These are phyloP conservation scores for Cutaneotrichosporon dermatis DNA, from an alignment of 1,284 basidiomycete species.

Conservation along the genomic window DNA sequence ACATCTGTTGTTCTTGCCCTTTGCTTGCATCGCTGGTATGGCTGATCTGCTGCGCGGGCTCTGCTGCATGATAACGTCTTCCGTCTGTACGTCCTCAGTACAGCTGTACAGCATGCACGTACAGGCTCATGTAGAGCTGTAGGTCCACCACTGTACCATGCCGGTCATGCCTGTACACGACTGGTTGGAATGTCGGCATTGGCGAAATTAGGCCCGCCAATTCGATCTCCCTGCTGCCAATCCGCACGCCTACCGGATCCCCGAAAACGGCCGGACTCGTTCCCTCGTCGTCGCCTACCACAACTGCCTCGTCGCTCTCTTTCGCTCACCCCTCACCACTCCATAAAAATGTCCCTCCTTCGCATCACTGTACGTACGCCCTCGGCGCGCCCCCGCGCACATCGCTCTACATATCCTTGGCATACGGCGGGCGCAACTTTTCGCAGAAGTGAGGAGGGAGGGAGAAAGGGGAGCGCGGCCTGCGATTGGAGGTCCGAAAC, in stretches of 20 bases:
- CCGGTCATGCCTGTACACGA: no score
- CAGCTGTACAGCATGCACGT: no score
- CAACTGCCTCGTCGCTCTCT: background rate
- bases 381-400: background rate
- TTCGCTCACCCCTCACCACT: conserved; percentile 6
- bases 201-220: background rate
- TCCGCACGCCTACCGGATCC: conserved; percentile 1
- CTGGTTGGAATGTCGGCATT: no score
- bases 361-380: conserved; percentile 35
- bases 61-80: no score
- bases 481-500: no score
- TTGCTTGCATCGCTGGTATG: no score
- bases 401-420: background rate
- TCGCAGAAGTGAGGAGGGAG: background rate
- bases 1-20: no score
- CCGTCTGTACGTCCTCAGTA: no score
- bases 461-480: no score
- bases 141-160: no score
- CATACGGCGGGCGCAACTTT: background rate
- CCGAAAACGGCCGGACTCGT: conserved; percentile 9
- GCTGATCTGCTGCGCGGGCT: no score
- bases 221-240: background rate
- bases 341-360: conserved; percentile 43
- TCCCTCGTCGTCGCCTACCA: background rate
- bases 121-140: no score